Base-by-base conservation (phyloP, 2,329 filamentous ascomycete species). In the Diaporthe sp. region DNA sequence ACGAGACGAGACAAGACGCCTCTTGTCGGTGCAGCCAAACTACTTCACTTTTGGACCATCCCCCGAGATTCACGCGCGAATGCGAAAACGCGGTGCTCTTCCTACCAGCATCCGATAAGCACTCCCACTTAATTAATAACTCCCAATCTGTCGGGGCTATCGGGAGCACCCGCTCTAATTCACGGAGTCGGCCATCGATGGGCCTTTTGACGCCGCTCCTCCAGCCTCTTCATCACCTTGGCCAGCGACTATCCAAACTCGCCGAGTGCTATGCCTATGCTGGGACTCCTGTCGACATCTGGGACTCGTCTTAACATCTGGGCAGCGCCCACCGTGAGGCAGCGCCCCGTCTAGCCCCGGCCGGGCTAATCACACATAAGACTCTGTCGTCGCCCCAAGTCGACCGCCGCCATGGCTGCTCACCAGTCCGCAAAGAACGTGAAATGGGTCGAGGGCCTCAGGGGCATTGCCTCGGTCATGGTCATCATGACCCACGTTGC, bases 401-500 rank as follows among this genome's bases (percentile, higher is more conserved):
- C 65, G 34, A 42, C 49, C 22, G 65, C 31, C 65, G 65, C 42
- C 42, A 74, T 74, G 72, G 19, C 72, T 28, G 44, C 61, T 34
- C 65, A 61, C 46, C 73, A 74, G 73, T 72, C 73, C 51, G 73
- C 46, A 75, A 77, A 79, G 65, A 82, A 81, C 75, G 80, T 82
- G 62, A 82, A 81, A 73, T 82, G 81, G 81, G 80, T 82, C 61
- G 81, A 82, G 79, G 88, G 88, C 74, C 84, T 90, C 28, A 85
- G 88, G 77, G 88, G 88, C 76, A 84, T 90, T 51, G 88, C 88
- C 28, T 90, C 88, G 15, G 87, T 88, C 79, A 84, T 88, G 75
- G 88, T 90, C 65, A 85, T 89, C 62, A 81, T 87, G 75, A 89
- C 88, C 74, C 88, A 90, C 79, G 82, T 90, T 46, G 84, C 88